Base-by-base conservation (phyloP, 441 rosid species). In the Mallotus repandus region DNA sequence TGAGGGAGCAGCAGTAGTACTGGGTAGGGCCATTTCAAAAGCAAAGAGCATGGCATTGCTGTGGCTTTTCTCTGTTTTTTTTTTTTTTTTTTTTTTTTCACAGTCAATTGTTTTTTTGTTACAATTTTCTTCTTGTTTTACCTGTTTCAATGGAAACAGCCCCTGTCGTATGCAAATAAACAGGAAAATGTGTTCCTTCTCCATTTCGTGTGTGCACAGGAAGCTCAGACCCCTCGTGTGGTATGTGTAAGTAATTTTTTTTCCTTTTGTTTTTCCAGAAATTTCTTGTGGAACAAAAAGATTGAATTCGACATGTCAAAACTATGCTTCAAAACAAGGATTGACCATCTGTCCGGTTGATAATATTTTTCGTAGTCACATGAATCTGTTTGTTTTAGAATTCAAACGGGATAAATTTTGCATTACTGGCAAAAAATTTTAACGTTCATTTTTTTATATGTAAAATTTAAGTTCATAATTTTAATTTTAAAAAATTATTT, bases 201-300 rank as follows among this genome's bases (percentile, higher is more conserved):
- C 32, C 65, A 66, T 12, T 13, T 25, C 35, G 70, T 32, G 58
- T 18, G 3, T 12, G 41, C 72, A 73, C 67, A 48, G 52, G 29
- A 46, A 65, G 41, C 62, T 62, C 48, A 72, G 63, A 14, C 74
- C 84, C 68, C 75, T 76, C 85, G 80, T 79, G 82, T 63, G 76
- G 25, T 25, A 25, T 25, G 1, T 25, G 29, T 25, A 25, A 25
- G 29, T 25, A 25, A 25, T 55, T 54, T 53, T 53, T 16, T 43
- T 1, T 43, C 3, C 6, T 43, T 43, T 43, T 43, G 7, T 4
- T 43, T 43, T 43, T 43, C 9, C 46, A 43, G 46, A 43, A 43
- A 43, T 43, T 25, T 25, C 29, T 1, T 25, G 29, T 25, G 29
- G 29, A 25, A 25, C 1, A 25, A 25, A 25, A 25, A 25, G 2